phyloP scores from a whole-genome alignment of 1,139 yeast species.

The Sugiyamaella sp. region DNA sequence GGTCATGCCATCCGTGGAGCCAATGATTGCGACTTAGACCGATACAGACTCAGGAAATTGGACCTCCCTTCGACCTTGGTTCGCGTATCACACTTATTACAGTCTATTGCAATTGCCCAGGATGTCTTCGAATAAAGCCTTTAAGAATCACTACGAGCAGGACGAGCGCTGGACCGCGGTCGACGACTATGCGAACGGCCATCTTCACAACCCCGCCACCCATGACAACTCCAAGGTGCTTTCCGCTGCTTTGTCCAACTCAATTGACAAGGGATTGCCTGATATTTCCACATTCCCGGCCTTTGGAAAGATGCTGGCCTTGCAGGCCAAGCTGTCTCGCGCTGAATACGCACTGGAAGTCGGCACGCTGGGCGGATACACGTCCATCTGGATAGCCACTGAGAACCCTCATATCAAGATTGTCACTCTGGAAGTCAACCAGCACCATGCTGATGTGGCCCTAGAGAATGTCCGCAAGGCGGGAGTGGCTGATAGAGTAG shows the following conservation, averaged over 20 bases:
- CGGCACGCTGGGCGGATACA: slow-evolving; percentile 31
- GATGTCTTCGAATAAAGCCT: slow-evolving; percentile 16
- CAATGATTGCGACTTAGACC: too few species aligned
- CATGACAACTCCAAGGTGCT: slow-evolving; percentile 9
- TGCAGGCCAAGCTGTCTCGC: slow-evolving; percentile 23
- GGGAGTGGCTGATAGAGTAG: slow-evolving; percentile 28
- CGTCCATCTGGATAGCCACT: slow-evolving; percentile 29
- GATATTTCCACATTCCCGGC: slow-evolving; percentile 26
- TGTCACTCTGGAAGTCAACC: slow-evolving; percentile 27
- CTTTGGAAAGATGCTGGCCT: slow-evolving; percentile 25
- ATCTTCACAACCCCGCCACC: slow-evolving; percentile 14
- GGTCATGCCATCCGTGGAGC: neutral
- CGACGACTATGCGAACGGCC: slow-evolving; percentile 19
- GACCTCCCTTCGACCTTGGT: too few species aligned
- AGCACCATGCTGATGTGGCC: slow-evolving; percentile 31
- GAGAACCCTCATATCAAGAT: slow-evolving; percentile 28
- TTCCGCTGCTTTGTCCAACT: slow-evolving; percentile 12
- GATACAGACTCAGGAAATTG: too few species aligned
- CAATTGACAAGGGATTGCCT: slow-evolving; percentile 25
- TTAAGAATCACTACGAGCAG: slow-evolving; percentile 16
- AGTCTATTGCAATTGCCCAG: too few species aligned
- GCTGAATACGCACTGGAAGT: slow-evolving; percentile 27
- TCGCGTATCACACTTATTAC: too few species aligned
- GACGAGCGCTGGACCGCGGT: slow-evolving; percentile 21
- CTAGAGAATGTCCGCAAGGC: slow-evolving; percentile 26